These are phyloP conservation scores for Chlamydomonas sp. DNA, from an alignment of 139 green algal species.

Conservation along the genomic window DNA sequence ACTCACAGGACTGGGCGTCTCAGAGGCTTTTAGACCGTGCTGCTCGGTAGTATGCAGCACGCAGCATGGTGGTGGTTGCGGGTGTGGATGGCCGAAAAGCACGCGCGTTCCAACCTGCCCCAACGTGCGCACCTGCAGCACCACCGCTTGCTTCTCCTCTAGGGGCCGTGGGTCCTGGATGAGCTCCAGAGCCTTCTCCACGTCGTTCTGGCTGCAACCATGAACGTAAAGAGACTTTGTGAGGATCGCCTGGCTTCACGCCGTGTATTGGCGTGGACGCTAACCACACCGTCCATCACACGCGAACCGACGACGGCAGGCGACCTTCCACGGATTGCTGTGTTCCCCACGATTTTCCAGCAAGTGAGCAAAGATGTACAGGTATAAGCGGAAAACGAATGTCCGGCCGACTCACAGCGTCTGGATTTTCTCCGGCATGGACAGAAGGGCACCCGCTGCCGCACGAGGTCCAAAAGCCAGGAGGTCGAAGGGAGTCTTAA, in stretches of 20 bases:
- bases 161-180: conserved; percentile 70
- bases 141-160: conserved; percentile 70
- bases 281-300: no score
- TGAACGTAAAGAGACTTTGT: not conserved
- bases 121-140: conserved; percentile 51
- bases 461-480: conserved; percentile 63
- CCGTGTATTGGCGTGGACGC: no score
- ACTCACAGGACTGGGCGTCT: no score
- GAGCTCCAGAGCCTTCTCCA: conserved; percentile 61
- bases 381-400: not conserved
- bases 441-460: conserved; percentile 60
- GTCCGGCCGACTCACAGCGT: conserved; percentile 47
- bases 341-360: not conserved
- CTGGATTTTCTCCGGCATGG: conserved; percentile 55
- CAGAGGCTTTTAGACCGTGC: no score
- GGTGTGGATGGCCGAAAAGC: no score
- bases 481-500: conserved; percentile 64
- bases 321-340: no score
- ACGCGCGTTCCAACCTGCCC: no score
- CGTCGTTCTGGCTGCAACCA: conserved; percentile 59
- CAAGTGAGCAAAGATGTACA: not conserved
- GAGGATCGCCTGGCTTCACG: no score
- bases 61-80: no score
- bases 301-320: no score
- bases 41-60: no score